Percentiles rank a stretch among this genome's conserved stretches.
Evolutionary conservation across 805 yeast genomes (phyloP).

Genomic region (Yarrowia divulgata): DNA sequence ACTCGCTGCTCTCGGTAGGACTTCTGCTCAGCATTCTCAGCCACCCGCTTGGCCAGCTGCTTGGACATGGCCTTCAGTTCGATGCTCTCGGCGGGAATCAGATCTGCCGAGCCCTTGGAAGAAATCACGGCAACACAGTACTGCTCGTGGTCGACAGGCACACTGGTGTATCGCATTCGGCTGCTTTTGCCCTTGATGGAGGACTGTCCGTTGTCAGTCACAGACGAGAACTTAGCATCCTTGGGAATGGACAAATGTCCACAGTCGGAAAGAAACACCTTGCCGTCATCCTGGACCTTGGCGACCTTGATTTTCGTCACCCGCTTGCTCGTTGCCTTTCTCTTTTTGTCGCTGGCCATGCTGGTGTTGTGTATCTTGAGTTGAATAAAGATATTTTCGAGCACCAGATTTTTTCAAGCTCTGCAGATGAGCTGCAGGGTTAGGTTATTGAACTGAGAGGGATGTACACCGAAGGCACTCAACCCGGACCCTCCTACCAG

Average conservation of each 20-base stretch:
- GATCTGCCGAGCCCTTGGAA: constrained; percentile 18
- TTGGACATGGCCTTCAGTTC: constrained; percentile 38
- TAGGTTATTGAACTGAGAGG: neutral
- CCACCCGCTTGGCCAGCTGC: constrained; percentile 19
- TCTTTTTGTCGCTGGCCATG: constrained; percentile 36
- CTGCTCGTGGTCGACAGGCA: constrained; percentile 24
- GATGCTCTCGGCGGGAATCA: constrained; percentile 31
- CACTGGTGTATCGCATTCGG: constrained; percentile 36
- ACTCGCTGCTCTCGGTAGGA: constrained; percentile 61
- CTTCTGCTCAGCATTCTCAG: neutral
- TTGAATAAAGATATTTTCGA: constrained; percentile 5
- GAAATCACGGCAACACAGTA: constrained; percentile 36
- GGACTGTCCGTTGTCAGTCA: neutral
- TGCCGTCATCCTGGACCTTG: constrained; percentile 13
- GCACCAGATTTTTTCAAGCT: constrained; percentile 25
- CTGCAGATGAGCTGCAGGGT: constrained; percentile 37
- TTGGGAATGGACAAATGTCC: constrained; percentile 23
- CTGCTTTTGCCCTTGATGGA: constrained; percentile 35
- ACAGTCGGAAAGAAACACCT: constrained; percentile 28
- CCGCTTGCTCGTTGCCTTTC: constrained; percentile 20
- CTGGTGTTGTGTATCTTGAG: neutral
- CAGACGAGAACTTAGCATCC: constrained; percentile 26
- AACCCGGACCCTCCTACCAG: too few relatives aligned
- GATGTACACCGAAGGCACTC: too few relatives aligned
- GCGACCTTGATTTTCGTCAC: constrained; percentile 25